A percentile compares a stretch with the other conserved stretches of the same genome.
Evolutionary conservation across 2,329 filamentous ascomycete species (phyloP).

Genomic region (Trichophyton schoenleinii): DNA sequence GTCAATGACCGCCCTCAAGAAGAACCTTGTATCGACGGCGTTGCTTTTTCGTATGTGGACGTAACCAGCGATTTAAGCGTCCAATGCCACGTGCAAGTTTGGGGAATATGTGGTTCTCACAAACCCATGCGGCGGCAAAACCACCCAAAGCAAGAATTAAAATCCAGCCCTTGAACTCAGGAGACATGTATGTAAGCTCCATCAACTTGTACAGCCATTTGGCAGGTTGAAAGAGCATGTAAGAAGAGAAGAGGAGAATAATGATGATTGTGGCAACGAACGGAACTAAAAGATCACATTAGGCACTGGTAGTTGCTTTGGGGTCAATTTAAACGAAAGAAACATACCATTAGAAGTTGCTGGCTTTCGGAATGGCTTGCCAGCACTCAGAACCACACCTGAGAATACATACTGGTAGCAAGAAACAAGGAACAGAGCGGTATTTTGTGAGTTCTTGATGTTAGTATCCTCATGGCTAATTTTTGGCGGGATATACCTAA

Average conservation of each 20-base stretch:
- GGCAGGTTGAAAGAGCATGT: slow-evolving; percentile 69
- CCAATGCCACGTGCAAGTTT: slow-evolving; percentile 57
- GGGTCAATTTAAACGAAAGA: background rate
- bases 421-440: slow-evolving; percentile 73
- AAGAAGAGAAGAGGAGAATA: slow-evolving; percentile 54
- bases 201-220: slow-evolving; percentile 59
- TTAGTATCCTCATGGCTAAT: slow-evolving; percentile 69
- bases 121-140: slow-evolving; percentile 55
- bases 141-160: slow-evolving; percentile 57
- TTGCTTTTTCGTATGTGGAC: slow-evolving; percentile 52
- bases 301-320: slow-evolving; percentile 4
- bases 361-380: slow-evolving; percentile 72
- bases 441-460: slow-evolving; percentile 86
- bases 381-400: slow-evolving; percentile 81
- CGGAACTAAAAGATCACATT: slow-evolving; percentile 47
- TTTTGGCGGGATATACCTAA: slow-evolving; percentile 64
- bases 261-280: slow-evolving; percentile 66
- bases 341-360: slow-evolving; percentile 65
- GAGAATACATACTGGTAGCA: slow-evolving; percentile 93
- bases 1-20: slow-evolving; percentile 36
- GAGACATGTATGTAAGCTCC: slow-evolving; percentile 69
- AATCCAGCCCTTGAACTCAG: slow-evolving; percentile 60
- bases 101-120: slow-evolving; percentile 60
- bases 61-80: slow-evolving; percentile 43
- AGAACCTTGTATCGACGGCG: slow-evolving; percentile 83